Evolutionary conservation across 768 basidiomycete genomes (phyloP).

Genomic region (Phylloporus arenicola): DNA sequence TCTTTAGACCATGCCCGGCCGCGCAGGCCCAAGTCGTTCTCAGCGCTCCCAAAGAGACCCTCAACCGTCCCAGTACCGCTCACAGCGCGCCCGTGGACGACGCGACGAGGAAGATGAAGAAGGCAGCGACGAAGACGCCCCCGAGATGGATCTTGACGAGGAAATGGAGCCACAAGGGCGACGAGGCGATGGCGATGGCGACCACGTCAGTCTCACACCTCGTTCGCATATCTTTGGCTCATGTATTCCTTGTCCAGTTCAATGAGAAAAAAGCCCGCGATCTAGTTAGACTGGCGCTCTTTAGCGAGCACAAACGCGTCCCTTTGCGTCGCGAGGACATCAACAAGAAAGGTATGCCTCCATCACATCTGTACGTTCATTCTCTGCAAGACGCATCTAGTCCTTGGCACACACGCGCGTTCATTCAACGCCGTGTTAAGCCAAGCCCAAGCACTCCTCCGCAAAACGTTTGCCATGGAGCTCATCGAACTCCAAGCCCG

Average conservation of each 20-base stretch:
- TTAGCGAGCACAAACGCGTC: constrained; percentile 65
- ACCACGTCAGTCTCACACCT: constrained; percentile 12
- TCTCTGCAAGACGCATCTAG: constrained; percentile 20
- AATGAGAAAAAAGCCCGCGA: constrained; percentile 60
- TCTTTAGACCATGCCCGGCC: too few relatives aligned
- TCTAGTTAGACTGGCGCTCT: constrained; percentile 77
- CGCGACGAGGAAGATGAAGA: constrained; percentile 30
- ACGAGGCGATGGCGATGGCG: constrained; percentile 19
- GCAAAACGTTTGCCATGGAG: constrained; percentile 74
- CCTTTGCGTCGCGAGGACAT: constrained; percentile 79
- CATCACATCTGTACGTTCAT: neutral
- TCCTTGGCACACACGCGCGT: constrained; percentile 45
- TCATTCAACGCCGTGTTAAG: constrained; percentile 62
- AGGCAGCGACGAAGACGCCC: constrained; percentile 30
- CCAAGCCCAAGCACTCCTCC: constrained; percentile 59
- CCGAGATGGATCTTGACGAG: constrained; percentile 12
- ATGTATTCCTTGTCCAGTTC: constrained; percentile 41
- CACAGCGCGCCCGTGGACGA: constrained; percentile 27
- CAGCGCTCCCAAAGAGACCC: constrained; percentile 36
- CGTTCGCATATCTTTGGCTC: neutral
- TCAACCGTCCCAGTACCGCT: constrained; percentile 23
- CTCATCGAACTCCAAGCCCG: constrained; percentile 71
- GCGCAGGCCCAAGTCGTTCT: constrained; percentile 16
- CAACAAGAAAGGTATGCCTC: constrained; percentile 63
- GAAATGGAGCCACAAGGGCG: constrained; percentile 27